Conservation (phyloP, 768 basidiomycete species). For the Pleurotus pulmonarius region DNA sequence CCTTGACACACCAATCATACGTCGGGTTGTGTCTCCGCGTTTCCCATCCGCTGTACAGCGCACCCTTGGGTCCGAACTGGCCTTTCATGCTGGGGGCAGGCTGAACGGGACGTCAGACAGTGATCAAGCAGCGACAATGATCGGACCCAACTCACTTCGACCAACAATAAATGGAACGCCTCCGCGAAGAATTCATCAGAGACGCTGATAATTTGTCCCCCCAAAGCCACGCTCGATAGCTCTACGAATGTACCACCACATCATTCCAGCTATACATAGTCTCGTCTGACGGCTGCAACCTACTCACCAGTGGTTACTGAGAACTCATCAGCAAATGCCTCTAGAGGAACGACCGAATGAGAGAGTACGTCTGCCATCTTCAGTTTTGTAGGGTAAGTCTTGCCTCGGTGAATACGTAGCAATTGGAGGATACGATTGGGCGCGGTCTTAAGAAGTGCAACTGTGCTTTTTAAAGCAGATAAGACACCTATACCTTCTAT, state of each 20-base stretch:
- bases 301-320: slow-evolving; percentile 46
- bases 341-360: slow-evolving; percentile 34
- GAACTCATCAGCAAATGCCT: slow-evolving; percentile 45
- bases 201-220: slow-evolving; percentile 66
- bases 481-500: background rate
- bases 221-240: slow-evolving; percentile 82
- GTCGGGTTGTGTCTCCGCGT: slow-evolving; percentile 81
- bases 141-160: slow-evolving; percentile 50
- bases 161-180: slow-evolving; percentile 76
- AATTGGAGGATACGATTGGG: background rate
- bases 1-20: slow-evolving; percentile 75
- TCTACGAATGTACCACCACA: slow-evolving; percentile 43
- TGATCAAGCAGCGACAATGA: slow-evolving; percentile 3
- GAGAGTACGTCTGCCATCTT: too few relatives aligned
- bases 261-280: background rate
- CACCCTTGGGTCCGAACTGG: slow-evolving; percentile 96
- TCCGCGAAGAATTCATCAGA: slow-evolving; percentile 98
- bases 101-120: slow-evolving; percentile 32
- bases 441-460: background rate
- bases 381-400: background rate
- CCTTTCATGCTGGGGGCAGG: slow-evolving; percentile 88
- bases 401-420: background rate
- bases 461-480: background rate
- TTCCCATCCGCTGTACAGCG: slow-evolving; percentile 95
- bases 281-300: background rate